Evolutionary conservation across 164 flowering plant genomes (phyloP), one percentile per base, ranked within the genome.

Genomic region (Protea cynaroides): DNA sequence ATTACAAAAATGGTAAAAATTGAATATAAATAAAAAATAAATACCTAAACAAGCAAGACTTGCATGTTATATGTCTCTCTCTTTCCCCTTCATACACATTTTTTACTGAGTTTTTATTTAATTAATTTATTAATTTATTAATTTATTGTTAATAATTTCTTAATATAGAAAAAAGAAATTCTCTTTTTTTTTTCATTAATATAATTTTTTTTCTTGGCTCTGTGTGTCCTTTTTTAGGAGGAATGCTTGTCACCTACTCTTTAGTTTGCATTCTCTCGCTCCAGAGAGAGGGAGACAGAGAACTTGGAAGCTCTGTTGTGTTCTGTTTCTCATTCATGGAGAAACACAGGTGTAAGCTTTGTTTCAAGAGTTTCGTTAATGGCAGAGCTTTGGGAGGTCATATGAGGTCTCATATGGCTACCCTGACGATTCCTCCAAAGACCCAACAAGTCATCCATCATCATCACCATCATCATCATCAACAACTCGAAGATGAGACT

Each of bases 191-290:
- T 56, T 56, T 3, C 10, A 23, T 54, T 58, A 22, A 22, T 6
- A 11, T 38, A 55, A 2, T 44, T 19, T 56, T 18, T 43, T 22
- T 22, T 46, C 36, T 43, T 59, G 36, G 52, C 61, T 57, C 25
- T 64, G 72, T 46, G 72, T 34, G 43, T 40, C 56, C 74, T 78
- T 77, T 74, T 74, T 78, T 73, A 40, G 79, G 82, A 80, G 79
- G 80, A 82, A 75, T 80, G 85, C 88, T 85, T 82, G 89, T 85
- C 80, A 83, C 84, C 88, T 81, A 80, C 85, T 81, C 85, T 51
- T 69, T 78, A 67, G 72, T 65, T 68, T 69, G 69, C 71, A 40
- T 69, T 61, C 68, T 25, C 75, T 53, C 67, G 66, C 49, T 58
- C 56, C 57, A 53, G 44, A 40, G 34, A 56, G 19, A 59, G 51